Evolutionary conservation across 1,284 basidiomycete species (phyloP), one percentile per base, ranked within the genome.

Genomic region (Cryptococcus sp.): DNA sequence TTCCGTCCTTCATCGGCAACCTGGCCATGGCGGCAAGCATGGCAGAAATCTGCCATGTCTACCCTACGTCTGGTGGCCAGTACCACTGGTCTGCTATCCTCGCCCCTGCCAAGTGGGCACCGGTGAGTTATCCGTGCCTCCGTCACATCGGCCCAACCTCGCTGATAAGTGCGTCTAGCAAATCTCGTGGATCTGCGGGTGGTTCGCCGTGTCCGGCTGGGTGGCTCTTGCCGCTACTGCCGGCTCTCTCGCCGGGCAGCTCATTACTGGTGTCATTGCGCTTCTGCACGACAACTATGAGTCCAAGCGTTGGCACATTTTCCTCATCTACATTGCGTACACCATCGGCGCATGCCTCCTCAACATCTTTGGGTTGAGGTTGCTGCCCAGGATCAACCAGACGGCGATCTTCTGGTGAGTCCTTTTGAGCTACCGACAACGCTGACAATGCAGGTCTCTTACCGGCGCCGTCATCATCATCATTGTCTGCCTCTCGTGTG

Each of bases 81-180:
- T 77, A 78, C 51, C 75, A 79, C 56, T 78, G 75, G 72, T 53
- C 68, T 4, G 73, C 67, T 21, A 61, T 69, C 16, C 65, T 78
- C 1, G 52, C 72, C 4, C 71, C 77, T 11, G 56, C 69, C 2
- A 51, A 57, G 4, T 65, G 56, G 49, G 66, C 68, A 12, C 65
- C 69, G 40, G 63, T 63, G 37, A 38, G 61, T 65, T 7, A 7
- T 18, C 15, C 48, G 21, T 7, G 13, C 24, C 28, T 33, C n/a
- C n/a, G n/a, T n/a, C n/a, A n/a, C n/a, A 33, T 33, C 28, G 28
- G 28, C 28, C 28, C 28, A 9, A 33, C 28, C 28, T 33, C 28
- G 28, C 28, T 33, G 9, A 33, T 9, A 33, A 33, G 28, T 46
- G 8, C 7, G 18, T 42, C 18, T 40, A 65, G 50, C 57, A 56